phyloP scores from a whole-genome alignment of 768 basidiomycete species.

The Naematelia encephala region DNA sequence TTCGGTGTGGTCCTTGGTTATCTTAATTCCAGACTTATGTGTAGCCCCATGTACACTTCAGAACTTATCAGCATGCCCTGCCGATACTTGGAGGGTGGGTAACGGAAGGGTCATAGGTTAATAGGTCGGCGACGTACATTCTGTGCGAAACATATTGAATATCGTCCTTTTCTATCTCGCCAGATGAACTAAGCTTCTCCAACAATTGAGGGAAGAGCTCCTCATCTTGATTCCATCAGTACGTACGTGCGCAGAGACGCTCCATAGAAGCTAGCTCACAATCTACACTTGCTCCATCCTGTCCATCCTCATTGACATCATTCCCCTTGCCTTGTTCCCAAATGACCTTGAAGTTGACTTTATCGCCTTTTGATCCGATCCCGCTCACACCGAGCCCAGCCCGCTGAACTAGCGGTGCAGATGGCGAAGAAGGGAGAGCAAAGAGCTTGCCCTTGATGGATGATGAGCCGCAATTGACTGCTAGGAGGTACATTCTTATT shows the following conservation, averaged over 20 bases:
- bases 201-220: slow-evolving; percentile 43
- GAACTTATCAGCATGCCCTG: slow-evolving; percentile 41
- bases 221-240: slow-evolving; percentile 22
- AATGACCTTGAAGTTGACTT: slow-evolving; percentile 52
- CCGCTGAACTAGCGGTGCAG: slow-evolving; percentile 27
- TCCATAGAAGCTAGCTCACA: slow-evolving; percentile 25
- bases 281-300: slow-evolving; percentile 42
- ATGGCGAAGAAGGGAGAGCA: slow-evolving; percentile 32
- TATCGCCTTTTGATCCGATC: slow-evolving; percentile 49
- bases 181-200: slow-evolving; percentile 29
- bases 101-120: slow-evolving; percentile 19
- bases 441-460: slow-evolving; percentile 80
- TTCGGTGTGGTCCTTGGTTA: slow-evolving; percentile 66
- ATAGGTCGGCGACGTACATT: slow-evolving; percentile 47
- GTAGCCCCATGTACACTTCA: slow-evolving; percentile 85
- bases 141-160: slow-evolving; percentile 51
- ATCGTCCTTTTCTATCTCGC: slow-evolving; percentile 39
- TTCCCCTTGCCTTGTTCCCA: slow-evolving; percentile 33
- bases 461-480: slow-evolving; percentile 77
- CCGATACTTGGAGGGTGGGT: background rate
- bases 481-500: slow-evolving; percentile 55
- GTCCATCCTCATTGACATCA: slow-evolving; percentile 34
- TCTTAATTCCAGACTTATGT: slow-evolving; percentile 65
- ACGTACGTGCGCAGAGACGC: background rate
- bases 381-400: slow-evolving; percentile 34